Base-by-base conservation (phyloP, 2,329 filamentous ascomycete genomes). In the Ceratocystis huliohia region DNA sequence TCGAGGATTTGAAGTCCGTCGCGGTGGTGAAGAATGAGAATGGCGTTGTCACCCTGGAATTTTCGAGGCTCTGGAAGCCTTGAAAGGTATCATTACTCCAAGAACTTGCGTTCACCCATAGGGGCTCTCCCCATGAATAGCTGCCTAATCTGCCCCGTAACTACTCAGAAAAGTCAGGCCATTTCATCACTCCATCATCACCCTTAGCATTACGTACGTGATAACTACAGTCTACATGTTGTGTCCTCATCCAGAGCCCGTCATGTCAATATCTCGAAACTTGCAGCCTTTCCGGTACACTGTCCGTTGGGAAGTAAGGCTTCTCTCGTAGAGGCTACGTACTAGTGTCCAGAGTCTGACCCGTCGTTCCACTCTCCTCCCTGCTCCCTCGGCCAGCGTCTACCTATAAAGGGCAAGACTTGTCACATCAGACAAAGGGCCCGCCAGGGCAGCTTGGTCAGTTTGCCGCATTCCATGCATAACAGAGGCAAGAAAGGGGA, bases 1-100 rank as follows among this genome's bases (percentile, higher is more conserved):
- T 96, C 67, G 80, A 81, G 75, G 90, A 96, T 76, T 79, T 96
- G 77, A 79, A 81, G 67, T 91, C 88, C 70, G 84, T 96, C 69
- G 83, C 76, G 71, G 77, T 95, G 71, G 77, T 84, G 68, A 79
- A 81, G 64, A 77, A 76, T 70, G 78, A 80, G 68, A 81, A 78
- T 63, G 85, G 84, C n/a, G 77, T 76, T 69, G 81, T 88, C 65
- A 83, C 82, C 70, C 75, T 95, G 69, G 84, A 90, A 77, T 84
- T 95, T 70, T 78, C 76, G 67, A 80, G 90, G 74, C 83, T 83
- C 63, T 75, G 87, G 73, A 74, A 75, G 66, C 69, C 70, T 56
- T 72, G 67, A 71, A 48, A 65, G 57, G 20, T 28, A 64, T 57
- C 15, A 37, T 48, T 37, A n/a, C 33, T 41, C 46, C 10, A 4